A percentile compares a stretch with the other conserved stretches of the same genome.
phyloP scores from a whole-genome alignment of 2,329 filamentous ascomycete species.

The Purpureocillium takamizusanense region DNA sequence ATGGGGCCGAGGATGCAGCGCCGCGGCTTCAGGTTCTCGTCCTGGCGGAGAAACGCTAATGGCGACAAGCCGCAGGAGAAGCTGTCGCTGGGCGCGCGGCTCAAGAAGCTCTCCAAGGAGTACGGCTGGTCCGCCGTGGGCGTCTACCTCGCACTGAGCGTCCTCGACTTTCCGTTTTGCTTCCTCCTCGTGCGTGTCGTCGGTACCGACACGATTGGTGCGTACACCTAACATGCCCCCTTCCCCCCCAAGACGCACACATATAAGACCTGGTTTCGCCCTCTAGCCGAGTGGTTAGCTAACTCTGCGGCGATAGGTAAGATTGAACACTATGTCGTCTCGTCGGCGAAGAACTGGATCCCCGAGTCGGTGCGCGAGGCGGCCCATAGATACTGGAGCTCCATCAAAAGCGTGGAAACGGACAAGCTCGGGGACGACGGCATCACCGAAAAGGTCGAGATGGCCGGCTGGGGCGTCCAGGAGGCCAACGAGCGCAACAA shows the following conservation, averaged over 20 bases:
- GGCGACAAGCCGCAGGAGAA: constrained; percentile 13
- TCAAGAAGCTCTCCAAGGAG: constrained; percentile 80
- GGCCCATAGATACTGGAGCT: constrained; percentile 40
- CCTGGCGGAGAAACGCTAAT: constrained; percentile 19
- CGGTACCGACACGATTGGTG: constrained; percentile 79
- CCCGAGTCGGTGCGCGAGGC: constrained; percentile 48
- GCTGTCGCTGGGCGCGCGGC: constrained; percentile 54
- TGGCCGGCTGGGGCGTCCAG: constrained; percentile 51
- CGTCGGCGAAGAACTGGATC: constrained; percentile 47
- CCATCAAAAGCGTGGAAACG: constrained; percentile 35
- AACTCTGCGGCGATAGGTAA: constrained; percentile 31
- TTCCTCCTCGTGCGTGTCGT: constrained; percentile 78
- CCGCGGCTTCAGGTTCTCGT: constrained; percentile 25
- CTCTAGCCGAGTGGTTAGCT: not conserved
- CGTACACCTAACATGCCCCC: constrained; percentile 12
- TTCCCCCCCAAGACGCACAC: too few relatives aligned
- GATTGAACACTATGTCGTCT: constrained; percentile 59
- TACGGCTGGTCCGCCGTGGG: constrained; percentile 92
- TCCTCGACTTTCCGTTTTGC: constrained; percentile 89
- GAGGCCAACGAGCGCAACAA: constrained; percentile 53
- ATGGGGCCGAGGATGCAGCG: constrained; percentile 11
- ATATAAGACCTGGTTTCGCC: too few relatives aligned
- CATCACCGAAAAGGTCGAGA: constrained; percentile 37
- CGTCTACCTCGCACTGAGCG: constrained; percentile 78
- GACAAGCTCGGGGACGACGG: constrained; percentile 33